A percentile compares a stretch with the other conserved stretches of the same genome.
Conservation (phyloP, 2,329 filamentous ascomycete genomes). For the Zelopaecilomyces penicillatus region DNA sequence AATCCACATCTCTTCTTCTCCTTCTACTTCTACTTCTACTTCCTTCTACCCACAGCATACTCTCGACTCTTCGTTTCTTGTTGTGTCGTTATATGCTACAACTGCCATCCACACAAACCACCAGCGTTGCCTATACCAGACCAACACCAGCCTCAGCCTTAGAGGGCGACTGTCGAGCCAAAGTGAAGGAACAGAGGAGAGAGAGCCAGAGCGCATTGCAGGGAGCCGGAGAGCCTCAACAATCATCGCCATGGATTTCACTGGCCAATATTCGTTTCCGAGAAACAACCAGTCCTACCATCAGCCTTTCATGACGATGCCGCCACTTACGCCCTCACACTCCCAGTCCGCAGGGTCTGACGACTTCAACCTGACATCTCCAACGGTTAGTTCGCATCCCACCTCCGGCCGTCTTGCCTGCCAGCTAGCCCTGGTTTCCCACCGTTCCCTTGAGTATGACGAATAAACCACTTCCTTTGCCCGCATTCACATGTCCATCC, state of each 20-base stretch:
- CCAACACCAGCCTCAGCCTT: too few relatives aligned
- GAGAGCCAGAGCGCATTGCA: too few relatives aligned
- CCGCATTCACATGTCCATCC: neutral
- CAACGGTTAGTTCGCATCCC: constrained; percentile 38
- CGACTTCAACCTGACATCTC: constrained; percentile 46
- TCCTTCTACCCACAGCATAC: too few relatives aligned
- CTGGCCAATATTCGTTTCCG: constrained; percentile 37
- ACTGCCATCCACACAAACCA: too few relatives aligned
- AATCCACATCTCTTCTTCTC: too few relatives aligned
- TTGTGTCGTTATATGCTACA: too few relatives aligned
- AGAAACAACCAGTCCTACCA: constrained; percentile 40
- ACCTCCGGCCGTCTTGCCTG: constrained; percentile 20
- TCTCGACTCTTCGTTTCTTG: too few relatives aligned
- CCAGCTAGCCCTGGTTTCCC: constrained; percentile 12
- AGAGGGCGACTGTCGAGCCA: too few relatives aligned
- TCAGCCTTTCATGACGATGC: constrained; percentile 42
- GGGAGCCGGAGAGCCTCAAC: too few relatives aligned
- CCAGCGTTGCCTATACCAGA: too few relatives aligned
- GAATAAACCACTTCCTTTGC: constrained; percentile 4
- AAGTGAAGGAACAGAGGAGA: too few relatives aligned
- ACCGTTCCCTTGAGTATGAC: constrained; percentile 25
- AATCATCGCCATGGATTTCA: constrained; percentile 41
- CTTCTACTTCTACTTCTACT: too few relatives aligned
- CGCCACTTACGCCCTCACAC: constrained; percentile 47
- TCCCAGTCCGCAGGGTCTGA: constrained; percentile 47